These are phyloP conservation scores for Monosporascus sp. DNA, from an alignment of 2,329 filamentous ascomycete species.

Conservation along the genomic window DNA sequence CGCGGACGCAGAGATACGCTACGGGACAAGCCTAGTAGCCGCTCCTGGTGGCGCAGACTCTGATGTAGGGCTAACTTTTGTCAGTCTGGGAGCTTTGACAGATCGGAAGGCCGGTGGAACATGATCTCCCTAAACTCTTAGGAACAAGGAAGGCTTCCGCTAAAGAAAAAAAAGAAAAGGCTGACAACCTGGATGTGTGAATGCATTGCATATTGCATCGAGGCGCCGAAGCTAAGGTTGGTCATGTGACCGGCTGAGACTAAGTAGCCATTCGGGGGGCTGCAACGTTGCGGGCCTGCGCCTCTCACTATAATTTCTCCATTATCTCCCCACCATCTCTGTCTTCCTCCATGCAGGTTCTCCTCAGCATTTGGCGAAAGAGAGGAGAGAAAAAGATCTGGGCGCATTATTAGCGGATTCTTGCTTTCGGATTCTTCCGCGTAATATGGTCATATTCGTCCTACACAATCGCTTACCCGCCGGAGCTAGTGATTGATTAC, in stretches of 20 bases:
- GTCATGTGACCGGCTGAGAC: background rate
- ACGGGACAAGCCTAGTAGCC: no score
- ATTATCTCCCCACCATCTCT: background rate
- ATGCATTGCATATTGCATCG: background rate
- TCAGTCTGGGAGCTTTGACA: background rate
- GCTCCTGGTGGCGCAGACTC: no score
- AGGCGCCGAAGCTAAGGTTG: background rate
- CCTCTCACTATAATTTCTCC: no score
- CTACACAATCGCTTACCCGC: slow-evolving; percentile 20
- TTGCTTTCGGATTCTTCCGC: slow-evolving; percentile 11
- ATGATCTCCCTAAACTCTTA: background rate
- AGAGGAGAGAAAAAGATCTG: background rate
- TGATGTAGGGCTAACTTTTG: no score
- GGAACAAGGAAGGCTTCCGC: background rate
- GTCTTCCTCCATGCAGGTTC: background rate
- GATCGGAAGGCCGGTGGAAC: background rate
- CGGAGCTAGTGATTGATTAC: slow-evolving; percentile 23
- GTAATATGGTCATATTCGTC: slow-evolving; percentile 1
- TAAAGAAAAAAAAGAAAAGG: background rate
- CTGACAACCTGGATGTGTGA: background rate
- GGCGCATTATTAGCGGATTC: slow-evolving; percentile 7
- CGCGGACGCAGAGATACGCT: no score
- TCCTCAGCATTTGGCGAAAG: background rate
- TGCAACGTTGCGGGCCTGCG: background rate
- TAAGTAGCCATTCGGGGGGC: background rate